Base-by-base conservation (phyloP, 1,284 basidiomycete species). In the Leccinum pseudoinsigne region DNA sequence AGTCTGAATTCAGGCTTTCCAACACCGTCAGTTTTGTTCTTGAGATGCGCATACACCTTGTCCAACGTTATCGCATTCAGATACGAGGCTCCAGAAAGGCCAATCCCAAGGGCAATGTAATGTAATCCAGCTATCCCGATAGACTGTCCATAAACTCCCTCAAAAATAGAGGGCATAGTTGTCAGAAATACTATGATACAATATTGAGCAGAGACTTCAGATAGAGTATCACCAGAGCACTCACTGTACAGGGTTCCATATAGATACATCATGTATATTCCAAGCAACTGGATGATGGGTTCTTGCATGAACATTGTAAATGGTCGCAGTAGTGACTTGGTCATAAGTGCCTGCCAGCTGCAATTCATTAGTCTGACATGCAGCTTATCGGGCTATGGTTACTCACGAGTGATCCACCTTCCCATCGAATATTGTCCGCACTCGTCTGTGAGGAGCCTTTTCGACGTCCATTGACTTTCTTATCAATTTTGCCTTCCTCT, bases 91-190 rank as follows among this genome's bases (percentile, higher is more conserved):
- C 67, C 72, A 0, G 69, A 72, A 31, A 84, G 67, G 21, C 82
- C 82, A 8, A 82, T 57, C 9, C 81, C 84, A 31, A 86, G 77
- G 5, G 85, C 79, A 56, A 86, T 71, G 67, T 87, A 88, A 69
- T 86, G 77, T n/a, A 86, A 72, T 0, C 83, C 88, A 0, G 86
- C 82, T 57, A 90, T 87, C 55, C 85, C 82, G 45, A 81, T 71
- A 2, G 70, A 64, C 74, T 88, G 71, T 31, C 75, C 68, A 66
- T 90, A 89, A 1, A 79, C 71, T 4, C 76, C 76, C 59, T 79
- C 74, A 68, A 86, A 93, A 23, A 90, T 89, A 0, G 73, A 66
- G 0, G 87, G 83, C 26, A 93, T 87, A 0, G 84, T 87, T 0
- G 89, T 89, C 51, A 92, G 75, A 68, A 90, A 79, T 9, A 88